phyloP scores from a whole-genome alignment of 2,329 filamentous ascomycete genomes.

The Cladosporium sp. region DNA sequence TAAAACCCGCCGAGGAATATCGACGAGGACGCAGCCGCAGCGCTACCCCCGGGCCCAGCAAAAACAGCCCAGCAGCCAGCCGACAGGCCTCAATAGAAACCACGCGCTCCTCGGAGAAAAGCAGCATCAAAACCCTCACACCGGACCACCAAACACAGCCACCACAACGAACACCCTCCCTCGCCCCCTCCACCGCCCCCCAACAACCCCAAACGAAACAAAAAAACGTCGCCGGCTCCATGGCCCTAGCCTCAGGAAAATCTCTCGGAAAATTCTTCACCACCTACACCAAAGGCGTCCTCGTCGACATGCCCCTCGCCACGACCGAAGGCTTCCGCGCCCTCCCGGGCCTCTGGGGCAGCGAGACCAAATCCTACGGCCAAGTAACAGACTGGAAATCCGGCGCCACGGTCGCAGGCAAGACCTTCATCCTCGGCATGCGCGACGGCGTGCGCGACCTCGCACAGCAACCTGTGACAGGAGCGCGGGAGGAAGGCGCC shows the following conservation, averaged over 20 bases:
- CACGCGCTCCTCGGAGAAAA: neutral
- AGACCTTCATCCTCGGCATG: slow-evolving; percentile 2
- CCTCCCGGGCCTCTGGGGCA: slow-evolving; percentile 11
- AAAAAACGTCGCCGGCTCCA: slow-evolving; percentile 22
- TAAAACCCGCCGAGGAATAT: slow-evolving; percentile 10
- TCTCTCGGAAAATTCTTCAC: slow-evolving; percentile 8
- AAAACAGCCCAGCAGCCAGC: neutral
- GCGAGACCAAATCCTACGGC: slow-evolving; percentile 1
- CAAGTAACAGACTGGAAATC: slow-evolving; percentile 9
- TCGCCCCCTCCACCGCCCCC: neutral
- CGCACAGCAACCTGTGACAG: neutral
- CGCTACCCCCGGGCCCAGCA: neutral
- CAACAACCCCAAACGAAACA: slow-evolving; percentile 33
- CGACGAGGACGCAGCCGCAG: slow-evolving; percentile 8
- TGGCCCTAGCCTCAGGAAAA: slow-evolving; percentile 9
- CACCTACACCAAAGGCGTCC: slow-evolving; percentile 3
- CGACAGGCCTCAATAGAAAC: neutral
- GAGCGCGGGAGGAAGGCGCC: slow-evolving; percentile 2
- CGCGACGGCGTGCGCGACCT: slow-evolving; percentile 4
- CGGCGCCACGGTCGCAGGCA: slow-evolving; percentile 1
- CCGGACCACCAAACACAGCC: neutral
- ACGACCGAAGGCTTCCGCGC: slow-evolving; percentile 11
- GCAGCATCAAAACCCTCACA: neutral
- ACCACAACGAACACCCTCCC: neutral
- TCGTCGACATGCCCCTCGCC: slow-evolving; percentile 12